A percentile compares a stretch with the other conserved stretches of the same genome.
Conservation (phyloP, 2,329 filamentous ascomycete species). For the Colletotrichum sp. region DNA sequence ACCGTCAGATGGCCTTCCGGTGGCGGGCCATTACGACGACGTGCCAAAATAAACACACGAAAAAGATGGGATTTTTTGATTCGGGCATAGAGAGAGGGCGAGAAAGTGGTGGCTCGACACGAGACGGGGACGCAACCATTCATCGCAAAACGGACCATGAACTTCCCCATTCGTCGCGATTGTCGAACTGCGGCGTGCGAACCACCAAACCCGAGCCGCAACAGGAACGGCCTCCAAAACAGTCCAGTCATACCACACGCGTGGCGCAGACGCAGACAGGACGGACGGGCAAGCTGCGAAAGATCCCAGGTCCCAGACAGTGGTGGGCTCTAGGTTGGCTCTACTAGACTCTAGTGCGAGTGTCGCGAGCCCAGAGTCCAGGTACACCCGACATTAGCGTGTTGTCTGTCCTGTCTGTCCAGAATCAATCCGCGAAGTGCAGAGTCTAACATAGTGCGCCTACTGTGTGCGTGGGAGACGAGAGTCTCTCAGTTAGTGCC, state of each 20-base stretch:
- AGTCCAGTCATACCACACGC: not conserved
- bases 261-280: not conserved
- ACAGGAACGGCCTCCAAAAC: not conserved
- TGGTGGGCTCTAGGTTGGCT: not conserved
- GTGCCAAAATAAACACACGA: not conserved
- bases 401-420: not conserved
- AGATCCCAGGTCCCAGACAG: not conserved
- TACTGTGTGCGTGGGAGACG: not conserved
- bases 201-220: conserved; percentile 17
- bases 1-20: conserved; percentile 21
- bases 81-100: not conserved
- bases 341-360: not conserved
- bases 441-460: not conserved
- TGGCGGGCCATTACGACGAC: conserved; percentile 21
- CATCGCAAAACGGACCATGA: not conserved
- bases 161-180: conserved; percentile 1
- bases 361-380: not conserved
- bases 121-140: conserved; percentile 9
- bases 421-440: not conserved
- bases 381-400: not conserved
- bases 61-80: conserved; percentile 7
- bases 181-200: not conserved
- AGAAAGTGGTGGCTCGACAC: not conserved
- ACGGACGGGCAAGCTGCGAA: not conserved
- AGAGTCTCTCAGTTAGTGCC: not conserved